Conservation (phyloP, 306 rosid genomes). For the Crataegus laevigata region DNA sequence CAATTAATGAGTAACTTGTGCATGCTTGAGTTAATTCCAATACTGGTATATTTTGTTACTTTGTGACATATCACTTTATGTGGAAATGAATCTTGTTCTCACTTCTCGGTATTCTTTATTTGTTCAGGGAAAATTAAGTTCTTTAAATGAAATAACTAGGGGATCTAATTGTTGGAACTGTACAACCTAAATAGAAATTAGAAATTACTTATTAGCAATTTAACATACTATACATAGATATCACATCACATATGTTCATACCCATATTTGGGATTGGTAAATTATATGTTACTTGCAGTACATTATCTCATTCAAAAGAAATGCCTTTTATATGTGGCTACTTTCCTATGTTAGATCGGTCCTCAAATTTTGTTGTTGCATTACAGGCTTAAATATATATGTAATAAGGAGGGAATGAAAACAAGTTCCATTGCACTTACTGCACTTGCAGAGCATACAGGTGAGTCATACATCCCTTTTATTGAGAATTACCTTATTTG, state of each 20-base stretch:
- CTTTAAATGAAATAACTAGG: not conserved
- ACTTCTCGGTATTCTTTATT: too few relatives aligned
- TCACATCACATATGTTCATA: not conserved
- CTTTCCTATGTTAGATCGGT: conserved; percentile 3
- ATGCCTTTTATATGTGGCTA: too few relatives aligned
- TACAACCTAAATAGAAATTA: not conserved
- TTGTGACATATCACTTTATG: not conserved
- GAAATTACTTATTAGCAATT: not conserved
- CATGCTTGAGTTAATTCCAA: not conserved
- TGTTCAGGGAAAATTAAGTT: not conserved
- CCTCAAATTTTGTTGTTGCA: not conserved
- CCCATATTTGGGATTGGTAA: not conserved
- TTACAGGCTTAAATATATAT: conserved; percentile 76
- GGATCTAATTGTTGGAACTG: not conserved
- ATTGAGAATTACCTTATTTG: not conserved
- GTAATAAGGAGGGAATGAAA: conserved; percentile 88
- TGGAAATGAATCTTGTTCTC: not conserved
- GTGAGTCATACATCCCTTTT: conserved; percentile 28
- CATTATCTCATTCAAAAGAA: not conserved
- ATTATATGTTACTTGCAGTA: not conserved
- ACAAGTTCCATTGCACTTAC: conserved; percentile 66
- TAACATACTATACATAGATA: not conserved
- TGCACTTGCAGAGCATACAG: conserved; percentile 80
- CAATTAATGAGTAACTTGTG: not conserved
- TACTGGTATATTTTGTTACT: not conserved